Conservation (phyloP, 306 rosid genomes). For the Castanea mollissima region DNA sequence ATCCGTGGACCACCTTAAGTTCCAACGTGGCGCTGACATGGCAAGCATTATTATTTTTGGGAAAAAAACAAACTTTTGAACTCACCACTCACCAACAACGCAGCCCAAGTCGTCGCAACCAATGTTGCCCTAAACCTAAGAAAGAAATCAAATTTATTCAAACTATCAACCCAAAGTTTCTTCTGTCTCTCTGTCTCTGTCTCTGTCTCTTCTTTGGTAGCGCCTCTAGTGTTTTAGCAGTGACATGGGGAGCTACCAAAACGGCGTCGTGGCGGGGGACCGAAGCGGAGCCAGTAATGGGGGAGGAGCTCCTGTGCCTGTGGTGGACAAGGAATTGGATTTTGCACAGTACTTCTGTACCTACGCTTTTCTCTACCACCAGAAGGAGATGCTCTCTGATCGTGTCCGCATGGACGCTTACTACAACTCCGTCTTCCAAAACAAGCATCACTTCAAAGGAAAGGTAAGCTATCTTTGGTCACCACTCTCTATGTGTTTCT, state of each 20-base stretch:
- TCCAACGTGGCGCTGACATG: too few species aligned
- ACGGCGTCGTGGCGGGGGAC: conserved; percentile 35
- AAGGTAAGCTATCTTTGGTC: conserved; percentile 42
- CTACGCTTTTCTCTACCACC: conserved; percentile 89
- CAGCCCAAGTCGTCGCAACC: too few species aligned
- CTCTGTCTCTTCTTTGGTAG: not conserved
- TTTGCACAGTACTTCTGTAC: conserved; percentile 91
- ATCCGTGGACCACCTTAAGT: too few species aligned
- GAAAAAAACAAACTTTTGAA: too few species aligned
- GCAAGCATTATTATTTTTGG: too few species aligned
- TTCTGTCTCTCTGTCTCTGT: not conserved
- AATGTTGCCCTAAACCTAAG: too few species aligned
- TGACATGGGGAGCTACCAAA: conserved; percentile 69
- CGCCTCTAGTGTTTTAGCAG: not conserved
- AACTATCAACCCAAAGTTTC: not conserved
- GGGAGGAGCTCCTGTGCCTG: not conserved
- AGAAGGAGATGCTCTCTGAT: conserved; percentile 98
- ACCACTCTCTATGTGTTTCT: not conserved
- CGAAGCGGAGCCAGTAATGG: conserved; percentile 10
- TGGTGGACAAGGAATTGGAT: conserved; percentile 79
- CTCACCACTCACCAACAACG: too few species aligned
- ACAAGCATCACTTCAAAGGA: conserved; percentile 79
- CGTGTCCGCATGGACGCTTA: conserved; percentile 99
- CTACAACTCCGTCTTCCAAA: conserved; percentile 71
- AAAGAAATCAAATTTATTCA: too few species aligned